A percentile compares a stretch with the other conserved stretches of the same genome.
phyloP scores from a whole-genome alignment of 1,139 yeast species.

The Debaryomyces fabryi region DNA sequence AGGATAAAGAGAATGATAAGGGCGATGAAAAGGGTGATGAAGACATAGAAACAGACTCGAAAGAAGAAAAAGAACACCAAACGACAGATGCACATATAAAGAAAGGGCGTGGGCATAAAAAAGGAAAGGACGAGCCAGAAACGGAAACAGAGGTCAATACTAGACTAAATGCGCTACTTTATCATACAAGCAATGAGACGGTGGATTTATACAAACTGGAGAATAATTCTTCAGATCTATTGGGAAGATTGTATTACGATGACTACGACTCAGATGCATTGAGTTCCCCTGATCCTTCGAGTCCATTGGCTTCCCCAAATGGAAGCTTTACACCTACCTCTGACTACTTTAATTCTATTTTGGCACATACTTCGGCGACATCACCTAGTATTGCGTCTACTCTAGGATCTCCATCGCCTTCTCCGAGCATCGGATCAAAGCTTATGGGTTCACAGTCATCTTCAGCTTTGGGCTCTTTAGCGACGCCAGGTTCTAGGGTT shows the following conservation, averaged over 20 bases:
- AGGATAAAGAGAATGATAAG: constrained; percentile 6
- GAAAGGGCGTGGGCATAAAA: constrained; percentile 18
- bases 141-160: constrained; percentile 44
- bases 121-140: constrained; percentile 24
- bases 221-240: constrained; percentile 43
- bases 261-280: constrained; percentile 44
- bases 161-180: constrained; percentile 41
- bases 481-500: constrained; percentile 5
- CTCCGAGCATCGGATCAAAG: constrained; percentile 1
- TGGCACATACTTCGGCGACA: constrained; percentile 7
- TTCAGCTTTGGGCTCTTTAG: constrained; percentile 1
- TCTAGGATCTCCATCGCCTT: constrained; percentile 3
- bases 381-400: constrained; percentile 9
- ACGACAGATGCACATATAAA: constrained; percentile 12
- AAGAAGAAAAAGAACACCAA: constrained; percentile 10
- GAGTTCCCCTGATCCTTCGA: constrained; percentile 20
- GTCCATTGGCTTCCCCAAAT: constrained; percentile 23
- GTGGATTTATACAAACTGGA: constrained; percentile 44
- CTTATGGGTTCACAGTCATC: constrained; percentile 11
- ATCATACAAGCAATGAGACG: constrained; percentile 44
- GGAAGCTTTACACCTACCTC: constrained; percentile 3
- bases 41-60: constrained; percentile 8
- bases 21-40: constrained; percentile 7
- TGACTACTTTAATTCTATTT: constrained; percentile 14
- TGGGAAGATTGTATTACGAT: constrained; percentile 49